A percentile compares a stretch with the other conserved stretches of the same genome.
Conservation (phyloP, 2,329 filamentous ascomycete genomes). For the Aphanoascus verrucosus region DNA sequence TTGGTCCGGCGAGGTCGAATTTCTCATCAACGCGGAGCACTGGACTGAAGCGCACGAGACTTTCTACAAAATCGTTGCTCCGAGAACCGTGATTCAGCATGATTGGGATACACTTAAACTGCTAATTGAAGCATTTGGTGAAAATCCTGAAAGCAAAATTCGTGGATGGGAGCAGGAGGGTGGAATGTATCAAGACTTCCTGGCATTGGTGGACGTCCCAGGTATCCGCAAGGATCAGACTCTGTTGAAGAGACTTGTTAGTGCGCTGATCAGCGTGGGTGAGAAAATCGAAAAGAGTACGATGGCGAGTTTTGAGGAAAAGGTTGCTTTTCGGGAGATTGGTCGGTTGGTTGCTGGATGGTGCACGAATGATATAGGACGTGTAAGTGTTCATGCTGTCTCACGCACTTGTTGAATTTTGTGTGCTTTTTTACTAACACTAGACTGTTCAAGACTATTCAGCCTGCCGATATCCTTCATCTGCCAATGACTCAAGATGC, state of each 20-base stretch:
- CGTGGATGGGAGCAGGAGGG: slow-evolving; percentile 69
- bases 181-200: slow-evolving; percentile 61
- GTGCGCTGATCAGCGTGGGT: slow-evolving; percentile 37
- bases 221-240: slow-evolving; percentile 33
- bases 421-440: background rate
- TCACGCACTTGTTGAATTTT: background rate
- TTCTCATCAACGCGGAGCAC: slow-evolving; percentile 65
- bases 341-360: slow-evolving; percentile 59
- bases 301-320: slow-evolving; percentile 44
- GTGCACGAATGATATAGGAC: slow-evolving; percentile 49
- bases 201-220: slow-evolving; percentile 39
- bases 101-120: slow-evolving; percentile 61
- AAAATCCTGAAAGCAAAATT: slow-evolving; percentile 50
- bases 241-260: slow-evolving; percentile 37
- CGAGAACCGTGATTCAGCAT: slow-evolving; percentile 67
- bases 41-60: slow-evolving; percentile 75
- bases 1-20: slow-evolving; percentile 61
- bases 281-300: slow-evolving; percentile 28
- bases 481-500: slow-evolving; percentile 57
- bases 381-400: slow-evolving; percentile 37
- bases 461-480: slow-evolving; percentile 31
- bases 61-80: slow-evolving; percentile 69
- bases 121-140: slow-evolving; percentile 60
- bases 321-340: slow-evolving; percentile 74
- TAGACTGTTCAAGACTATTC: slow-evolving; percentile 20